Evolutionary conservation across 164 flowering plant genomes (phyloP).

Genomic region (Tinospora cordifolia): DNA sequence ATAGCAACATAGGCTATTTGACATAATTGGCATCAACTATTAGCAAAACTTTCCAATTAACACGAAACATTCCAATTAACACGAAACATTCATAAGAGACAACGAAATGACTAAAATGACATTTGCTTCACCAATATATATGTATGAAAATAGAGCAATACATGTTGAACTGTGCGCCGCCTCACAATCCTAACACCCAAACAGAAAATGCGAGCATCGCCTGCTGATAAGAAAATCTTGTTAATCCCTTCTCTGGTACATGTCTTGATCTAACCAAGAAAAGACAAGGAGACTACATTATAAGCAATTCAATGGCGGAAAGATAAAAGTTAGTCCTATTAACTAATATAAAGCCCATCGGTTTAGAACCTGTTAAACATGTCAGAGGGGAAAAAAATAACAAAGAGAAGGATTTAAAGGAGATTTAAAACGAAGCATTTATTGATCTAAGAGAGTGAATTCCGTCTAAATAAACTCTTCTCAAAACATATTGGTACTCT

Average conservation of each 20-base stretch:
- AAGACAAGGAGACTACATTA: slow-evolving; percentile 1
- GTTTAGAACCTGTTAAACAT: not conserved
- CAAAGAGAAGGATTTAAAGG: not conserved
- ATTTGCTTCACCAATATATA: not conserved
- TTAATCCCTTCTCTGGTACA: slow-evolving; percentile 72
- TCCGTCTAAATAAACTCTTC: not conserved
- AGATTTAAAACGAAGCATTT: not conserved
- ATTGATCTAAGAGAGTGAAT: not conserved
- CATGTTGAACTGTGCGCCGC: slow-evolving; percentile 76
- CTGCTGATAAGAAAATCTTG: slow-evolving; percentile 60
- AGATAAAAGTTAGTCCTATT: too few relatives aligned
- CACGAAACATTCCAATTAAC: not conserved
- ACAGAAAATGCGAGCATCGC: slow-evolving; percentile 89
- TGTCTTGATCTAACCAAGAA: slow-evolving; percentile 58
- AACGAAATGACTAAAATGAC: not conserved
- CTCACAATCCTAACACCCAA: slow-evolving; percentile 83
- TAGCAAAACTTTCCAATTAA: not conserved
- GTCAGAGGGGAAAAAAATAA: not conserved
- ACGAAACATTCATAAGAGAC: not conserved
- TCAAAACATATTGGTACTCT: not conserved
- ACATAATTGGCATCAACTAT: not conserved
- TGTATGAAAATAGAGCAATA: slow-evolving; percentile 10
- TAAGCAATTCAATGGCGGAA: not conserved
- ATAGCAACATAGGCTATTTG: not conserved
- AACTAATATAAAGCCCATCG: not conserved